Evolutionary conservation across 495 filamentous ascomycete species (phyloP).

Genomic region (Neurospora tetraspora): DNA sequence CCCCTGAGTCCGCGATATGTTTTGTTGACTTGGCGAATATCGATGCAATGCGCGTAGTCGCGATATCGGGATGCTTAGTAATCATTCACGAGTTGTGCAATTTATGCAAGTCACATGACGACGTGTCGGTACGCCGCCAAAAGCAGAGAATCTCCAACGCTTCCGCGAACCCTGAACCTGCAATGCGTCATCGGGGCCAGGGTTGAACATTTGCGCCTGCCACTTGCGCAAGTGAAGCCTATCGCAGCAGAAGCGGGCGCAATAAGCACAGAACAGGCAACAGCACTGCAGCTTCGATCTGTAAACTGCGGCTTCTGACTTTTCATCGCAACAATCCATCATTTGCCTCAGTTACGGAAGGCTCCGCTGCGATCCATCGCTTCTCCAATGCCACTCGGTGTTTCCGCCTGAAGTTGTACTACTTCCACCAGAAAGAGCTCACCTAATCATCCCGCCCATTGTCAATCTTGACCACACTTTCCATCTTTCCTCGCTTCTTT

Average conservation of each 20-base stretch:
- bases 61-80: not conserved
- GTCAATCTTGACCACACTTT: not conserved
- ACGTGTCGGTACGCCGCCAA: slow-evolving; percentile 2
- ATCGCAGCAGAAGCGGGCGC: not conserved
- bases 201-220: not conserved
- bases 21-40: not conserved
- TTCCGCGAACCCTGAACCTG: not conserved
- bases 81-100: not conserved
- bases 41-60: not conserved
- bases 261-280: not conserved
- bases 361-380: not conserved
- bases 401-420: not conserved
- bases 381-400: not conserved
- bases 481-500: not conserved
- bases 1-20: not conserved
- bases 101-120: slow-evolving; percentile 6
- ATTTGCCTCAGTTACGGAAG: not conserved
- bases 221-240: not conserved
- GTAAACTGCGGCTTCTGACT: not conserved
- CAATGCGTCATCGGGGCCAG: not conserved
- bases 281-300: not conserved
- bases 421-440: not conserved
- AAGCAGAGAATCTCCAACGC: not conserved
- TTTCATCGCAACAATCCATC: not conserved
- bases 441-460: not conserved